Percentiles rank a stretch among this genome's conserved stretches.
Conservation (phyloP, 805 yeast genomes). For the Wickerhamiella dianesei region DNA sequence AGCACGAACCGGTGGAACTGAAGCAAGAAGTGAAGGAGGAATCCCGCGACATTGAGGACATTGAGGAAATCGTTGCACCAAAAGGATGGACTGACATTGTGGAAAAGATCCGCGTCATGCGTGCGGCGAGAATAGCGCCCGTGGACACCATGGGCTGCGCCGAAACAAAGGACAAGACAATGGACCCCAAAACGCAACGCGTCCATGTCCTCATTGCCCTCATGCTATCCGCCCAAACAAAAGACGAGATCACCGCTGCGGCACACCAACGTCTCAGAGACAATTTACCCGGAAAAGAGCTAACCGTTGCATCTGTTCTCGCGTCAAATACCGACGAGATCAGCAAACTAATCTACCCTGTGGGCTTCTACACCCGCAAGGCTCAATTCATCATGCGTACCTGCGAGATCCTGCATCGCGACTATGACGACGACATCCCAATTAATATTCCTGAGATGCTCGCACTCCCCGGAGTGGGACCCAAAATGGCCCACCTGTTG, state of each 20-base stretch:
- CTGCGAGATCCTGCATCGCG: slow-evolving; percentile 36
- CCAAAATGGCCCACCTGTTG: slow-evolving; percentile 80
- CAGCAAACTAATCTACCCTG: slow-evolving; percentile 56
- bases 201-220: slow-evolving; percentile 67
- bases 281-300: slow-evolving; percentile 29
- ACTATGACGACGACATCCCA: slow-evolving; percentile 60
- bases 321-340: slow-evolving; percentile 35
- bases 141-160: slow-evolving; percentile 86
- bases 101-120: slow-evolving; percentile 42
- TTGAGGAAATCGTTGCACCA: not conserved
- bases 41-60: not conserved
- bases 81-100: slow-evolving; percentile 20
- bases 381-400: slow-evolving; percentile 55
- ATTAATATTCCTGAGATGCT: slow-evolving; percentile 48
- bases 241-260: slow-evolving; percentile 67
- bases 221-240: slow-evolving; percentile 85
- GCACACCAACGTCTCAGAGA: slow-evolving; percentile 53
- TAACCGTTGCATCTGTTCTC: slow-evolving; percentile 22
- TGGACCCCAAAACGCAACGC: slow-evolving; percentile 30
- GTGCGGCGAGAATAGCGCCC: slow-evolving; percentile 56
- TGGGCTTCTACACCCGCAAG: slow-evolving; percentile 79
- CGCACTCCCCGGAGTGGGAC: slow-evolving; percentile 83
- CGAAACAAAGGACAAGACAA: slow-evolving; percentile 21
- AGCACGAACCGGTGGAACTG: not conserved
- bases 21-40: not conserved